These are phyloP conservation scores for Xenoacremonium recifei DNA, from an alignment of 2,329 filamentous ascomycete genomes.

Conservation along the genomic window DNA sequence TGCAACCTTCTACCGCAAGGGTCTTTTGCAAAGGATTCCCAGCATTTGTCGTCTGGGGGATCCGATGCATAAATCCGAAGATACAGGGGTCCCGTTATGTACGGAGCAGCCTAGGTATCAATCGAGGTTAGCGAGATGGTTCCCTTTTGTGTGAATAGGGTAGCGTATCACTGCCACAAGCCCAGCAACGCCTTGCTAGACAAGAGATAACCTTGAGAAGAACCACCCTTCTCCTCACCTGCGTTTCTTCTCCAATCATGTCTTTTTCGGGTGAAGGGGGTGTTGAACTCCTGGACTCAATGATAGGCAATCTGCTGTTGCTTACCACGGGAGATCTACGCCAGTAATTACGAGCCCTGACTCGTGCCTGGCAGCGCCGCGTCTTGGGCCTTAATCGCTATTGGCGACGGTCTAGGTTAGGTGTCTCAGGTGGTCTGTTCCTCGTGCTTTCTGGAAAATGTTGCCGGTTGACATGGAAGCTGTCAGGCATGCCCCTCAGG, in stretches of 20 bases:
- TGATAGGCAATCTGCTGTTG: no score
- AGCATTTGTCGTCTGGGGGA: neutral
- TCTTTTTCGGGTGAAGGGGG: no score
- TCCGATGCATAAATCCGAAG: no score
- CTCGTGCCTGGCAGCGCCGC: conserved; percentile 16
- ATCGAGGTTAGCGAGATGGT: no score
- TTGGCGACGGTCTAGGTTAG: conserved; percentile 10
- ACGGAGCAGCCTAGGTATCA: neutral
- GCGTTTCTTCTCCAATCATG: no score
- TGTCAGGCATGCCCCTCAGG: neutral
- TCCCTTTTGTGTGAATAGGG: no score
- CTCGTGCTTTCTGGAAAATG: conserved; percentile 13
- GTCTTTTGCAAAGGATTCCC: neutral
- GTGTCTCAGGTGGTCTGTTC: conserved; percentile 7
- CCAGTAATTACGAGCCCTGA: conserved; percentile 19
- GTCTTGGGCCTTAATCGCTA: neutral
- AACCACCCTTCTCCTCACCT: no score
- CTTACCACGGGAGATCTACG: conserved; percentile 25
- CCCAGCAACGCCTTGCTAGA: no score
- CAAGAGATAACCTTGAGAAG: no score
- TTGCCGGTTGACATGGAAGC: conserved; percentile 2
- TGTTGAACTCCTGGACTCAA: no score
- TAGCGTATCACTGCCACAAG: neutral
- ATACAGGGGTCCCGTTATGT: neutral
- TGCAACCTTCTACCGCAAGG: neutral